Base-by-base conservation (phyloP, 805 yeast species). In the Ogataea pini region DNA sequence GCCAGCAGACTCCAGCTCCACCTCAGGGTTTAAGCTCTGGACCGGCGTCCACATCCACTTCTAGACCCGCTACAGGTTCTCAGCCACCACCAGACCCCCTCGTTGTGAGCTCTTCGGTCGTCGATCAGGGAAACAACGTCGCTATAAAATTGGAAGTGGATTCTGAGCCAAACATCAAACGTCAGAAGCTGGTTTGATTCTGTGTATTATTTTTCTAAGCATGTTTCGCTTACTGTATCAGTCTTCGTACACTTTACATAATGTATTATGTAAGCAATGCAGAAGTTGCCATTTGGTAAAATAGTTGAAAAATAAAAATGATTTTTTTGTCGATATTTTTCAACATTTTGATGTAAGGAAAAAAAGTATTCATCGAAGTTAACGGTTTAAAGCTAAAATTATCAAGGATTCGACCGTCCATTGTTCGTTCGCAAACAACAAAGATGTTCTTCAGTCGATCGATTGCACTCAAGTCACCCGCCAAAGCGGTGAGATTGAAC, bases 401-500 rank as follows among this genome's bases (percentile, higher is more conserved):
- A 22, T 22, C 8, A 8, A 22, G 25, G 25, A n/a, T n/a, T n/a
- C n/a, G n/a, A n/a, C n/a, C n/a, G n/a, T n/a, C n/a, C 8, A 22
- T 22, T 22, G 25, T 8, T 22, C 5, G 8, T 22, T 22, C 25
- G 25, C 36, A 14, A 14, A 17, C 25, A 36, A 18, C 29, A 22
- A 24, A 29, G 25, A 39, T 39, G 42, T 28, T 39, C 24, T 44
- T 42, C 22, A 19, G 45, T 12, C 48, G 44, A 39, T 27, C 44
- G 12, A 34, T 28, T 18, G 44, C 40, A 36, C 34, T 44, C 40
- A 17, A 36, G 16, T n/a, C 49, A 14, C 29, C 29, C 36, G 49
- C 41, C 16, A 10, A 49, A 4, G n/a, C 47, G 14, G 25, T 25
- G 22, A 76, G 86, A 72, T 66, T 71, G 16, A 80, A 83, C 44